Percentiles rank a stretch among this genome's conserved stretches.
Conservation (phyloP, 495 filamentous ascomycete species). For the Penicillium lagena region DNA sequence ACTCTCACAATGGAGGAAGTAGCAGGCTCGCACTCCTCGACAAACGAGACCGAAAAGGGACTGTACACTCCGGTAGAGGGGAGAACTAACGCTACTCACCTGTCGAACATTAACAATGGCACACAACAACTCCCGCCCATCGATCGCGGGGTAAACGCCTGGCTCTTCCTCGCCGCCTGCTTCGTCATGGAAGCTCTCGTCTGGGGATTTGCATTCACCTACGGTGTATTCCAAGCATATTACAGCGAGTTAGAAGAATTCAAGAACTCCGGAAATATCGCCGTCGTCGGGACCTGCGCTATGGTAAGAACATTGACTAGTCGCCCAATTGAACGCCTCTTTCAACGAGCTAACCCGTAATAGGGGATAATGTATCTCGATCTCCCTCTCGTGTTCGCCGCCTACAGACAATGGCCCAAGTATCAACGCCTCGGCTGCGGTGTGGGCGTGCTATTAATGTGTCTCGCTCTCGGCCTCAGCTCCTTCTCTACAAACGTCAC, state of each 20-base stretch:
- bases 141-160: constrained; percentile 56
- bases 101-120: not conserved
- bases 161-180: constrained; percentile 51
- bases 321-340: not conserved
- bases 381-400: constrained; percentile 5
- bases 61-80: too few relatives aligned
- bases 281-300: constrained; percentile 9
- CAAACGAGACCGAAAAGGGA: too few relatives aligned
- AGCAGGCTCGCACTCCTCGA: too few relatives aligned
- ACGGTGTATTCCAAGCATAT: constrained; percentile 35
- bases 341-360: not conserved
- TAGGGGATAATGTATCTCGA: constrained; percentile 9
- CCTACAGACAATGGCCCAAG: not conserved
- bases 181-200: constrained; percentile 56
- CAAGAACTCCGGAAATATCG: constrained; percentile 11
- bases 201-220: constrained; percentile 48
- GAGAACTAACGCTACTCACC: too few relatives aligned
- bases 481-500: constrained; percentile 9
- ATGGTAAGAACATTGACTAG: constrained; percentile 3
- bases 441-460: constrained; percentile 5
- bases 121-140: constrained; percentile 34
- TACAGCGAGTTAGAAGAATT: constrained; percentile 21
- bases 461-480: constrained; percentile 5
- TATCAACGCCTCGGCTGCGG: constrained; percentile 3
- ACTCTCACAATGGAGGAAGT: too few relatives aligned